Evolutionary conservation across 768 basidiomycete species (phyloP), one percentile per base, ranked within the genome.

Genomic region (Psilocybe sp.): DNA sequence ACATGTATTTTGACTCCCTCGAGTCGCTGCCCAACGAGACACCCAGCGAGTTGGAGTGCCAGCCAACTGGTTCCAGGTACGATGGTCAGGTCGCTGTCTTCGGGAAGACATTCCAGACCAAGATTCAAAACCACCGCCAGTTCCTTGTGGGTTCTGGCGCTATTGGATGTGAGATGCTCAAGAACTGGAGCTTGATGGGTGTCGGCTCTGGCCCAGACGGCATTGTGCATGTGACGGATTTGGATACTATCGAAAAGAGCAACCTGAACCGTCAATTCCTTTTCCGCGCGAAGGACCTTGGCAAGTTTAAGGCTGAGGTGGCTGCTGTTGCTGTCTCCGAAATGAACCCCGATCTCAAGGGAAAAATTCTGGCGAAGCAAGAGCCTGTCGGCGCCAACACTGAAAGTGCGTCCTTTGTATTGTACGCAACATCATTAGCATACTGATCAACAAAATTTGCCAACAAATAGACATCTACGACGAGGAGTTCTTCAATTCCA

Each of bases 161-260:
- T 33, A 98, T 99, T 65, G 97, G 97, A 15, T 99, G 97, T 64
- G 97, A 99, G 73, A 98, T 98, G 97, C 73, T 99, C 61, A 99
- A 99, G 78, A 99, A 98, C 69, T 99, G 97, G 97, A 89, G 91
- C 57, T 90, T 98, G 92, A 96, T 98, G 79, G 97, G 97, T 53
- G 73, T 99, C 40, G 95, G 82, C 6, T 80, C 86, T 28, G 91
- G 91, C 10, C 74, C 80, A 13, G 76, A 84, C 37, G 97, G 91
- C 9, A 70, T 78, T 45, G 90, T 99, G 49, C 85, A 95, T 60
- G 92, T 98, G 49, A 98, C 97, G 5, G 97, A 99, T 68, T 69
- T 99, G 60, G 97, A 99, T 68, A 98, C 95, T 28, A 99, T 99
- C 64, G 97, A 99, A 75, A 99, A 99, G 81, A 94, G 91, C 60